These are phyloP conservation scores for Penicillium fuscoglaucum DNA, from an alignment of 2,329 filamentous ascomycete species.

Conservation along the genomic window DNA sequence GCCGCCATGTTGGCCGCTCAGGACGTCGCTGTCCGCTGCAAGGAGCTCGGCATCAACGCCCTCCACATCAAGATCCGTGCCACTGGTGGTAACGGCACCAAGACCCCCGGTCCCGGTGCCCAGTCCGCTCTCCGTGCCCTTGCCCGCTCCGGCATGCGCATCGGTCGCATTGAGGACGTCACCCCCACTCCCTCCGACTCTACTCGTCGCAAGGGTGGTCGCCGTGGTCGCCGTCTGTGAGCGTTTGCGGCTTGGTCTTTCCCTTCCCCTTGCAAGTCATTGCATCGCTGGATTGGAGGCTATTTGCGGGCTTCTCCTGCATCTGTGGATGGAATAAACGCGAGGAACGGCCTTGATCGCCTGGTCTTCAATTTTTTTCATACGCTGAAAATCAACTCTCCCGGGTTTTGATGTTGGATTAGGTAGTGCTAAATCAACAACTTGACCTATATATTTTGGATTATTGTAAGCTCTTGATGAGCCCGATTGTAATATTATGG, in stretches of 20 bases:
- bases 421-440: conserved; percentile 28
- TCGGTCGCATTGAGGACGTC: conserved; percentile 99
- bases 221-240: conserved; percentile 99
- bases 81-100: conserved; percentile 99
- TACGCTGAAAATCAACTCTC: conserved; percentile 35
- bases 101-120: conserved; percentile 98
- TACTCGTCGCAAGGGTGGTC: conserved; percentile 99
- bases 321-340: conserved; percentile 53
- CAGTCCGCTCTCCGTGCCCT: conserved; percentile 99
- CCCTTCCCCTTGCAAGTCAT: conserved; percentile 29
- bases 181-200: conserved; percentile 99
- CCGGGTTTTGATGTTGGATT: conserved; percentile 25
- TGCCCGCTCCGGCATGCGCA: conserved; percentile 99
- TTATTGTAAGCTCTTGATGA: conserved; percentile 1
- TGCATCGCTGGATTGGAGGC: conserved; percentile 37
- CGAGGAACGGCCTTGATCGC: conserved; percentile 54
- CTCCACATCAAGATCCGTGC: conserved; percentile 99
- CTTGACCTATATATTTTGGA: conserved; percentile 20
- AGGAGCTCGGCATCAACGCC: conserved; percentile 84
- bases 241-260: conserved; percentile 44
- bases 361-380: conserved; percentile 52
- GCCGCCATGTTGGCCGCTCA: conserved; percentile 99
- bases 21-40: conserved; percentile 91
- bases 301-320: conserved; percentile 37
- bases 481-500: not conserved